phyloP scores from a whole-genome alignment of 83 land plant genomes.

The Diphasiastrum complanatum region DNA sequence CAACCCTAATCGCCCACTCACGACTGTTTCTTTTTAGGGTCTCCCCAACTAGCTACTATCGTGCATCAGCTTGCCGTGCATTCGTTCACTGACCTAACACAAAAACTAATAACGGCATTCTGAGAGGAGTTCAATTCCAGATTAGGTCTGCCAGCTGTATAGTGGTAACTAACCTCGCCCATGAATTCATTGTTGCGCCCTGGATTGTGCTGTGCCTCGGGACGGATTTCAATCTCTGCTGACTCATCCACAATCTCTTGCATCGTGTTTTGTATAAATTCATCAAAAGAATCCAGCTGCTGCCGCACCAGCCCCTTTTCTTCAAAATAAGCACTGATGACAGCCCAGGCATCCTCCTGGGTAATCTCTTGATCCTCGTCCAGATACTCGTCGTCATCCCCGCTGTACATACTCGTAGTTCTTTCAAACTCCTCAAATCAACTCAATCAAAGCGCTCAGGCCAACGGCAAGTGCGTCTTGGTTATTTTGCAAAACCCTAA shows the following conservation, averaged over 20 bases:
- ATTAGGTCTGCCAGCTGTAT: too few species aligned
- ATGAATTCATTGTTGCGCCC: constrained; percentile 73
- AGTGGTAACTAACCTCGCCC: constrained; percentile 78
- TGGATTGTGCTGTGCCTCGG: constrained; percentile 98
- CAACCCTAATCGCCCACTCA: not conserved
- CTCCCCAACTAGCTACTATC: too few species aligned
- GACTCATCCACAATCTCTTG: constrained; percentile 99
- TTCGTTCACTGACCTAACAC: too few species aligned
- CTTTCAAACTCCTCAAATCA: not conserved
- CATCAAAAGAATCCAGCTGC: constrained; percentile 98
- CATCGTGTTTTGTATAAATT: constrained; percentile 99
- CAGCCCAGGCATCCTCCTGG: constrained; percentile 99
- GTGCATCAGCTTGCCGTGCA: too few species aligned
- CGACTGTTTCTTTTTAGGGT: too few species aligned
- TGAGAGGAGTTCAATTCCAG: too few species aligned
- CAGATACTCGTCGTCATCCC: constrained; percentile 34
- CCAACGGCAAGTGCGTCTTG: too few species aligned
- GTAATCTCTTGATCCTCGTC: constrained; percentile 93
- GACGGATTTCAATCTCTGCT: constrained; percentile 84
- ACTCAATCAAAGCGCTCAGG: too few species aligned
- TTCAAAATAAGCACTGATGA: constrained; percentile 95
- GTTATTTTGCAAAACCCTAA: too few species aligned
- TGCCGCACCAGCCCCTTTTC: constrained; percentile 96
- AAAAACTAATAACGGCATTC: too few species aligned
- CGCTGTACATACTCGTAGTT: constrained; percentile 27